These are phyloP conservation scores for Starmerella geochares DNA, from an alignment of 805 yeast species.

Conservation along the genomic window DNA sequence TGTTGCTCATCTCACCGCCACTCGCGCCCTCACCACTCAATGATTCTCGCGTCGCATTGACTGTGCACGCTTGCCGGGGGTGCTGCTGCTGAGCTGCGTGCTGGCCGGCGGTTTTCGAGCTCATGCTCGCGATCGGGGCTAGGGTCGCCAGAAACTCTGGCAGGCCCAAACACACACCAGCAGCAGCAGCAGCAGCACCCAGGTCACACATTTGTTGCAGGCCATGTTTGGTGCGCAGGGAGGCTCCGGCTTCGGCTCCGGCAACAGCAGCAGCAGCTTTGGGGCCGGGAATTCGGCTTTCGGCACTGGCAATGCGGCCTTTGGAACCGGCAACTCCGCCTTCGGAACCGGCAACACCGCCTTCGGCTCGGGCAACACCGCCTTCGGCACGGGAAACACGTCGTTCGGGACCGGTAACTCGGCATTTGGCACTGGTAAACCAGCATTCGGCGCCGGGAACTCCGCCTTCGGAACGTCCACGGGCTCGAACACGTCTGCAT, in stretches of 20 bases:
- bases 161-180: no score
- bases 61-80: no score
- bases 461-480: slow-evolving; percentile 23
- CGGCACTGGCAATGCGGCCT: slow-evolving; percentile 12
- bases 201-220: not conserved
- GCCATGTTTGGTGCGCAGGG: not conserved
- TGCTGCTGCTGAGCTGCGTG: not conserved
- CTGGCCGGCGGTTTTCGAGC: not conserved
- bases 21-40: not conserved
- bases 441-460: slow-evolving; percentile 10
- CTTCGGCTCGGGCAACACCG: slow-evolving; percentile 17
- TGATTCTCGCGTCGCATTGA: not conserved
- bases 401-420: slow-evolving; percentile 23
- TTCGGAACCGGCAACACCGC: slow-evolving; percentile 18
- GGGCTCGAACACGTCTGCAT: slow-evolving; percentile 14
- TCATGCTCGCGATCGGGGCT: not conserved
- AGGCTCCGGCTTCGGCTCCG: slow-evolving; percentile 8
- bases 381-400: slow-evolving; percentile 24
- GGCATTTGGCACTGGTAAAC: slow-evolving; percentile 14
- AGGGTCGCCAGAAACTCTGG: not conserved
- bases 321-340: slow-evolving; percentile 20
- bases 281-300: slow-evolving; percentile 10
- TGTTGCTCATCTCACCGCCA: not conserved
- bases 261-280: no score
- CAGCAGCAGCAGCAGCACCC: not conserved